Base-by-base conservation (phyloP, 1,139 yeast species). In the Debaryomyces singareniensis region DNA sequence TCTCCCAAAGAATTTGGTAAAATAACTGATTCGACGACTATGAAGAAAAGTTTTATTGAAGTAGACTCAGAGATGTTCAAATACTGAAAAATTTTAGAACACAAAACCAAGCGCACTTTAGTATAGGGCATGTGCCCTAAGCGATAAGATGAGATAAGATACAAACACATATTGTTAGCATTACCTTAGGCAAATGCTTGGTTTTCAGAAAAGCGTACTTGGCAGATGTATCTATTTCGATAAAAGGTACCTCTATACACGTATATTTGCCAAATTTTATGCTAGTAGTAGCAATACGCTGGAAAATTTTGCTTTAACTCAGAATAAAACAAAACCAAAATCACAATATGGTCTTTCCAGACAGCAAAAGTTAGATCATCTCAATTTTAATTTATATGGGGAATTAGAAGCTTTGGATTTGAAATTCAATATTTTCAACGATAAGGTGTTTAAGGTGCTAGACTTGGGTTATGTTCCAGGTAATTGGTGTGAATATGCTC, bases 401-500 rank as follows among this genome's bases (percentile, higher is more conserved):
- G 49, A 53, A 31, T 42, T 62, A 24, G 49, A 47, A 29, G 45
- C 47, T 13, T 31, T 65, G 5, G 65, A 64, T 37, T 40, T 44
- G 11, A 42, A 50, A 16, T 62, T 51, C 36, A 33, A 39, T 1
- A 40, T 66, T 3, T 53, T 65, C 35, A 42, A 53, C 33, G 16
- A 35, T 5, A 29, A 32, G 1, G 59, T 61, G 3, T 46, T 47
- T 4, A 54, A 49, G 29, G 60, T 63, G 4, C 23, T 67, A 4
- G 71, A 67, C 37, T 39, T 66, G 15, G 98, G 98, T 1, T 91
- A 71, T 51, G 95, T 95, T 0, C 98, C 98, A 0, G 98, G 98
- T 0, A 89, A 95, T 21, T 91, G 98, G 98, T 71, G 89, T 9
- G 85, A 79, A 42, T 93, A 83, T 20, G 81, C 95, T 5, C 49